Conservation (phyloP, 2,329 filamentous ascomycete genomes). For the Nemania diffusa region DNA sequence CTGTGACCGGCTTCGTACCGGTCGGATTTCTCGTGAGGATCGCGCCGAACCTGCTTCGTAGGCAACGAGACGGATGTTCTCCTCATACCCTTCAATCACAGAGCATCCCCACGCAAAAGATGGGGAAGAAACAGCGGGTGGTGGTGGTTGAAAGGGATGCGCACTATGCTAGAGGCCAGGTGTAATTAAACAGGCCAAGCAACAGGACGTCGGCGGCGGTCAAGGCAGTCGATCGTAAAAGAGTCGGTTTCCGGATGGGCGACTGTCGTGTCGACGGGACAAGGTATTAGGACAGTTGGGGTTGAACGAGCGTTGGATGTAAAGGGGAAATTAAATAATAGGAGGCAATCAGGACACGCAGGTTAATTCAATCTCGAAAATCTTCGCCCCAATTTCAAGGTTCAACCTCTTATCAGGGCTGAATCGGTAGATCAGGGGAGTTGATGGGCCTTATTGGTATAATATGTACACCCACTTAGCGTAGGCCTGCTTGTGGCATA, state of each 20-base stretch:
- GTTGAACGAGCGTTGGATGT: conserved; percentile 29
- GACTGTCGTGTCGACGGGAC: conserved; percentile 9
- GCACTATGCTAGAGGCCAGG: conserved; percentile 1
- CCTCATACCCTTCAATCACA: conserved; percentile 62
- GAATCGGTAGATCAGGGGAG: conserved; percentile 29
- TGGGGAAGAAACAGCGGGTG: conserved; percentile 33
- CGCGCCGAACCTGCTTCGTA: conserved; percentile 68
- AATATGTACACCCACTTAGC: background rate
- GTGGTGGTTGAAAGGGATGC: conserved; percentile 26
- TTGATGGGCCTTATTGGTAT: background rate
- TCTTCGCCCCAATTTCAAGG: conserved; percentile 27
- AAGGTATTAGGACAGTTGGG: conserved; percentile 7
- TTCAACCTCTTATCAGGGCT: conserved; percentile 31
- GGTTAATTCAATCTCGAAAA: conserved; percentile 31
- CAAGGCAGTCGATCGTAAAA: background rate
- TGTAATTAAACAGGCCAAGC: conserved; percentile 1
- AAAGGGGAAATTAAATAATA: conserved; percentile 3
- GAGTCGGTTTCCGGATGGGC: conserved; percentile 10
- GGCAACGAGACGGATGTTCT: conserved; percentile 73
- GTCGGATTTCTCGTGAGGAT: conserved; percentile 72
- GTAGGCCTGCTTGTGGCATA: background rate
- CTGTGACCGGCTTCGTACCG: conserved; percentile 64
- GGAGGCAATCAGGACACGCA: conserved; percentile 5
- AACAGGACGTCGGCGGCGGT: background rate
- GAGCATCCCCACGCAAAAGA: conserved; percentile 44